Base-by-base conservation (phyloP, 2,329 filamentous ascomycete genomes). In the Pseudogymnoascus sp. region DNA sequence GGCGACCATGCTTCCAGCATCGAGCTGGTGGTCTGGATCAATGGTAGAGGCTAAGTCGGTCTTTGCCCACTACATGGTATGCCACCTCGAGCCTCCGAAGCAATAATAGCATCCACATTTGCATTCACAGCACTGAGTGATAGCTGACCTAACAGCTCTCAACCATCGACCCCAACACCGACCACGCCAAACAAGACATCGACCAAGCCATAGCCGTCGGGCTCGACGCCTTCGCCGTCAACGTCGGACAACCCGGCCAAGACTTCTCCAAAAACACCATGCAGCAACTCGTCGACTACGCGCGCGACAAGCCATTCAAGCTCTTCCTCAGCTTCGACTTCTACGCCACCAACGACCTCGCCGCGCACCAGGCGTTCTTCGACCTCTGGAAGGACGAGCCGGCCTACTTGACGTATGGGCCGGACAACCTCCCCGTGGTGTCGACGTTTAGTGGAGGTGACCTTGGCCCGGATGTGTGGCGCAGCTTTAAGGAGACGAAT, bases 311-410 rank as follows among this genome's bases (percentile, higher is more conserved):
- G 60, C 60, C 66, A 36, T 73, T 75, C 65, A 72, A 72, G 64
- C 66, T 75, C 6, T 75, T 74, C 64, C 69, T 75, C 64, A 74
- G 72, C 60, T 69, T 75, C 62, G 74, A 75, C 61, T 63, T 74
- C 38, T 70, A 64, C 50, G 68, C 68, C 2, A 36, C 47, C 3
- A 60, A 36, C 5, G 38, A 22, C 54, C 22, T 43, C 6, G 20
- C 18, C 22, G 39, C 39, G 22, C 18, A 67, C 72, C 25, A 67
- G 69, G 61, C 39, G 58, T 35, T 47, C 28, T 58, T 63, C 9
- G 12, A n/a, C 43, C 30, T 67, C n/a, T 72, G 67, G 63, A 64
- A 66, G 4, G 64, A 64, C 59, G 65, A 70, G 57, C 20, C 66
- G 66, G 67, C 71, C 66, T 75, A 67, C 63, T 70, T 62, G 65